Percentiles rank a stretch among this genome's conserved stretches.
These are phyloP conservation scores for Astrothelium subdiscretum DNA, from an alignment of 495 filamentous ascomycete genomes.

Conservation along the genomic window DNA sequence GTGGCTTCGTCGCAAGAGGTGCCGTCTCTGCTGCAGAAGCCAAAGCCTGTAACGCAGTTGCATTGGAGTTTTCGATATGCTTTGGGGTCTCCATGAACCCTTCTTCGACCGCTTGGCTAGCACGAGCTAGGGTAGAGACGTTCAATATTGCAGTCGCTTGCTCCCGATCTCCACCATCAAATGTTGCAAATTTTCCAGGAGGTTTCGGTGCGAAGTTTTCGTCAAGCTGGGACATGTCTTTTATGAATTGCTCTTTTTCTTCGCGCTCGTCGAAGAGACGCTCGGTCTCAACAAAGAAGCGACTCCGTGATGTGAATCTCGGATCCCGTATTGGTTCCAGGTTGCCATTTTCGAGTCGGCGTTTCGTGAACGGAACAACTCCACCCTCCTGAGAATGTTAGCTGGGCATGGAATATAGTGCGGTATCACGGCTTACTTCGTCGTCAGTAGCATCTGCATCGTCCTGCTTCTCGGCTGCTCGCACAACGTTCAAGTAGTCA, in stretches of 20 bases:
- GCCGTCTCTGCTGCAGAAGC: not conserved
- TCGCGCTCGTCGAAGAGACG: not conserved
- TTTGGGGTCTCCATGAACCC: not conserved
- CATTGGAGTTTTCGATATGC: not conserved
- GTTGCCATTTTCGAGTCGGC: not conserved
- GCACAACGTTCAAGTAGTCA: not conserved
- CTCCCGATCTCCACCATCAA: not conserved
- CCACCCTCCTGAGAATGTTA: not conserved
- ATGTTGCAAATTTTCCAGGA: not conserved
- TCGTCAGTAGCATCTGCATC: slow-evolving; percentile 1
- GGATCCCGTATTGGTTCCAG: not conserved
- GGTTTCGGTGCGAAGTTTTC: not conserved
- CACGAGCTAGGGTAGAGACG: not conserved
- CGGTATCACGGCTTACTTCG: not conserved
- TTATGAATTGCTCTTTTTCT: not conserved
- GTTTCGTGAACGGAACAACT: not conserved
- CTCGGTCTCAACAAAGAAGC: not conserved
- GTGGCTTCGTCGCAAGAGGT: not conserved
- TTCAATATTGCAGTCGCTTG: not conserved
- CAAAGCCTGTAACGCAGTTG: not conserved
- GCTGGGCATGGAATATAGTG: not conserved
- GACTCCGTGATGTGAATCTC: not conserved
- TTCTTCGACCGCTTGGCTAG: not conserved
- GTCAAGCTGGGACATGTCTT: not conserved
- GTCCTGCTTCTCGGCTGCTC: not conserved